These are phyloP conservation scores for Carex arenaria DNA, from an alignment of 202 grass and related monocot genomes.

Conservation along the genomic window DNA sequence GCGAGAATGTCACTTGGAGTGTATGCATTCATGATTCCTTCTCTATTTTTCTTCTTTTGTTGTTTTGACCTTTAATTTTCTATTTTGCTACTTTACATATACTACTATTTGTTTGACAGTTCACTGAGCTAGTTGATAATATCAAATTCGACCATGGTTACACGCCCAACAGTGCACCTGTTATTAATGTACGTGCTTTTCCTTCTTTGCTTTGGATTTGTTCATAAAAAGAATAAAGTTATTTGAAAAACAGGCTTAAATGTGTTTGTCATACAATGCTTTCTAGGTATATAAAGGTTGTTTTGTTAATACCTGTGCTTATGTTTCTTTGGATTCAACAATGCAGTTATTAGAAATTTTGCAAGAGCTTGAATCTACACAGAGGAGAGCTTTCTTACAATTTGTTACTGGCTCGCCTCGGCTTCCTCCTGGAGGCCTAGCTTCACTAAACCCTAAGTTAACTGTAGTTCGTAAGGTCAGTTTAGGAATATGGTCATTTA, in stretches of 20 bases:
- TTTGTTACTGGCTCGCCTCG: conserved; percentile 94
- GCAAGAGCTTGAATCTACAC: conserved; percentile 61
- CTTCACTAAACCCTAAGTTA: conserved; percentile 77
- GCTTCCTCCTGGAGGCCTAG: conserved; percentile 80
- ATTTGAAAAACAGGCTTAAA: neutral
- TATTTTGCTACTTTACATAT: conserved; percentile 9
- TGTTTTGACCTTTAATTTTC: conserved; percentile 22
- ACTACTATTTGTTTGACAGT: conserved; percentile 47
- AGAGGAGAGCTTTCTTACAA: conserved; percentile 92
- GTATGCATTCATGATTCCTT: conserved; percentile 48
- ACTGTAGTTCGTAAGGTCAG: conserved; percentile 94
- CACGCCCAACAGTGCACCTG: conserved; percentile 66
- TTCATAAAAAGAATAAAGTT: neutral
- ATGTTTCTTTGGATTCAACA: conserved; percentile 13
- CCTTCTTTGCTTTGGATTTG: neutral
- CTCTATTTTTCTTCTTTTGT: conserved; percentile 8
- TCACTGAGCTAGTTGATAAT: conserved; percentile 79
- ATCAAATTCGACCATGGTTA: conserved; percentile 99
- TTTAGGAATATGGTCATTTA: conserved; percentile 29
- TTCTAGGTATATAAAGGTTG: neutral
- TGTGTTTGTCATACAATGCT: neutral
- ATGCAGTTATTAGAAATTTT: conserved; percentile 86
- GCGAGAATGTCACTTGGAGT: conserved; percentile 85
- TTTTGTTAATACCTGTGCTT: neutral
- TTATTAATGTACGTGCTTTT: conserved; percentile 59